Percentiles rank a stretch among this genome's conserved stretches.
Conservation (phyloP, 805 yeast genomes). For the Candida andamanensis region DNA sequence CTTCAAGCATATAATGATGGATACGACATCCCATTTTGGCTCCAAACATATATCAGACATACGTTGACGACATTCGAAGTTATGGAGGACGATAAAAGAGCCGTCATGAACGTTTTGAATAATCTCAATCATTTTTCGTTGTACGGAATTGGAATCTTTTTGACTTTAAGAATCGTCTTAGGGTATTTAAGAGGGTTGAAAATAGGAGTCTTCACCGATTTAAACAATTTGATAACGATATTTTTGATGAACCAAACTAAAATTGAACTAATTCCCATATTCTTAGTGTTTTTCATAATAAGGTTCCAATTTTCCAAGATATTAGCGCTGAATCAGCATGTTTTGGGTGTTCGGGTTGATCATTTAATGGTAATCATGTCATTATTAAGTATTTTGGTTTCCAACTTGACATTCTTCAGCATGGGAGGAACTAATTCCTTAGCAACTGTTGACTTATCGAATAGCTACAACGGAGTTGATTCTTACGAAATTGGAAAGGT, state of each 20-base stretch:
- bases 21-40: constrained; percentile 44
- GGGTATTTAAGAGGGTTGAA: constrained; percentile 17
- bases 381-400: constrained; percentile 48
- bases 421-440: constrained; percentile 89
- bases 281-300: constrained; percentile 30
- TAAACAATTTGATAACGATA: constrained; percentile 31
- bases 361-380: constrained; percentile 21
- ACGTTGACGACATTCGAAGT: constrained; percentile 24
- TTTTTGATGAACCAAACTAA: constrained; percentile 53
- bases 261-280: constrained; percentile 52
- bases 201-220: constrained; percentile 28
- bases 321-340: constrained; percentile 2
- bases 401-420: constrained; percentile 76
- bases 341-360: constrained; percentile 10
- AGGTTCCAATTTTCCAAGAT: constrained; percentile 12
- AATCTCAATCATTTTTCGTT: constrained; percentile 22
- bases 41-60: constrained; percentile 19
- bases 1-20: constrained; percentile 51
- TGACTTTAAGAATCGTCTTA: constrained; percentile 24
- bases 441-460: constrained; percentile 84
- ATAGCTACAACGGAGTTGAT: constrained; percentile 85
- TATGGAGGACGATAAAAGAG: constrained; percentile 8
- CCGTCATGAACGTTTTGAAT: constrained; percentile 10
- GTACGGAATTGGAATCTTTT: constrained; percentile 21
- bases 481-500: constrained; percentile 66